Evolutionary conservation across 305 asterid species (phyloP).

Genomic region (Fraxinus velutina): DNA sequence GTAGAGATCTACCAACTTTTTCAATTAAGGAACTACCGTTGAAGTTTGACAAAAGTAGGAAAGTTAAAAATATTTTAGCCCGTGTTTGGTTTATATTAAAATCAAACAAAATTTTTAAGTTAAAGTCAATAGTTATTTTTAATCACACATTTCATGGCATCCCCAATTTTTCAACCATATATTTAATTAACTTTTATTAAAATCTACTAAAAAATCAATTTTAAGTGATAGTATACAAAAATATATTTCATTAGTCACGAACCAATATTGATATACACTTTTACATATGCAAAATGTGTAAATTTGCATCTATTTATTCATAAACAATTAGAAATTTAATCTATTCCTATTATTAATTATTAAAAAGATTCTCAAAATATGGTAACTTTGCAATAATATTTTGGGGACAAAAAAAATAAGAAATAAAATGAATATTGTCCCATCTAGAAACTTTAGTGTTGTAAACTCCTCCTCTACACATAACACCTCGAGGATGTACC

Average conservation of each 20-base stretch:
- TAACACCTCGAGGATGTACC: background rate
- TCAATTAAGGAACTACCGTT: background rate
- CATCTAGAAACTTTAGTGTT: constrained; percentile 21
- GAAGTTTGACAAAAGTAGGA: background rate
- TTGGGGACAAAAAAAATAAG: background rate
- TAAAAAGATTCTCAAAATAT: background rate
- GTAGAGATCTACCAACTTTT: background rate
- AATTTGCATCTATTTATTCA: background rate
- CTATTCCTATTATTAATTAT: background rate
- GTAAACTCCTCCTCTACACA: constrained; percentile 13
- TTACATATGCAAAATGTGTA: background rate
- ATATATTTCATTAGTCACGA: background rate
- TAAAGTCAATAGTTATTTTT: background rate
- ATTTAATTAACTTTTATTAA: background rate
- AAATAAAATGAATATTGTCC: constrained; percentile 11
- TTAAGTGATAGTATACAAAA: background rate
- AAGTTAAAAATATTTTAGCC: background rate
- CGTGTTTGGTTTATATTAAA: background rate
- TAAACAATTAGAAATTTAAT: background rate
- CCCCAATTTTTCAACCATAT: background rate
- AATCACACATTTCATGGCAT: background rate
- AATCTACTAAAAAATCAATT: background rate
- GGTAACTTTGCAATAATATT: constrained; percentile 13
- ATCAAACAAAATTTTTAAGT: background rate
- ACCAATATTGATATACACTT: background rate